Evolutionary conservation across 2,329 filamentous ascomycete genomes (phyloP).

Genomic region (Penicillium decumbens): DNA sequence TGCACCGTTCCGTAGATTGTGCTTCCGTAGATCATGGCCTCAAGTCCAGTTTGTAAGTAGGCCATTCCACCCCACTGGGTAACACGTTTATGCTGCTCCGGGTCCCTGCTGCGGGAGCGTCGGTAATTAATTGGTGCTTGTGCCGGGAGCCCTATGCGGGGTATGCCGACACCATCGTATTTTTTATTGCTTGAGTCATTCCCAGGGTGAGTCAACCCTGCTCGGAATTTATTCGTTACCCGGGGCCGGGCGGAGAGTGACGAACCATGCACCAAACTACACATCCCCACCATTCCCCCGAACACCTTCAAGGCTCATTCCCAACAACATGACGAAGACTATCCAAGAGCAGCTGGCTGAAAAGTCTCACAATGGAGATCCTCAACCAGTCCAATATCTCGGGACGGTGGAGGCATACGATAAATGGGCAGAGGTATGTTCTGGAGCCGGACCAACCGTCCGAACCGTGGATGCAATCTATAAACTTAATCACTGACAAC

Average conservation of each 20-base stretch:
- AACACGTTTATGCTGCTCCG: not conserved
- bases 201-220: not conserved
- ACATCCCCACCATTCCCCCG: not conserved
- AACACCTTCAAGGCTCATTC: not conserved
- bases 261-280: not conserved
- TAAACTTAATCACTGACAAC: not conserved
- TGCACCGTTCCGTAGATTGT: not conserved
- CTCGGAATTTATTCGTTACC: not conserved
- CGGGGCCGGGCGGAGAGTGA: not conserved
- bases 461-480: not conserved
- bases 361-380: not conserved
- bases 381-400: conserved; percentile 26
- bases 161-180: not conserved
- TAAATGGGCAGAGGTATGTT: conserved; percentile 35
- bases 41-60: not conserved
- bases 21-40: not conserved
- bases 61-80: not conserved
- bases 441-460: not conserved
- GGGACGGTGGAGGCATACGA: conserved; percentile 38
- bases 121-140: not conserved
- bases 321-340: conserved; percentile 4
- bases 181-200: not conserved
- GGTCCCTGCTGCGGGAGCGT: not conserved
- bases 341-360: conserved; percentile 20
- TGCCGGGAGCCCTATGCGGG: not conserved